Evolutionary conservation across 2,329 filamentous ascomycete genomes (phyloP), one percentile per base, ranked within the genome.

Genomic region (Fusarium globosum): DNA sequence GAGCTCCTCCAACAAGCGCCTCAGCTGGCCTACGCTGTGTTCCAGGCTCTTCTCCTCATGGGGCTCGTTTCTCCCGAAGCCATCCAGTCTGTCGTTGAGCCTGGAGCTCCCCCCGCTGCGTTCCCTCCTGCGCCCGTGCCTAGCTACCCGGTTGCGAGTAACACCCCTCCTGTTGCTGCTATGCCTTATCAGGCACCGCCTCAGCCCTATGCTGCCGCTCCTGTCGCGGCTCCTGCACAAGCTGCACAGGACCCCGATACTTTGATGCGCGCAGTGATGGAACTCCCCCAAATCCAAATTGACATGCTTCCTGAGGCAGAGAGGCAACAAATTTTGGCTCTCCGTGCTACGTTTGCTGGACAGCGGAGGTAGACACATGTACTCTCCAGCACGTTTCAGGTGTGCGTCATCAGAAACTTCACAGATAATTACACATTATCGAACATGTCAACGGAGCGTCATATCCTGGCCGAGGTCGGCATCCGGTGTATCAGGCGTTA

Each of bases 21-120:
- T 0, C 96, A 99, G 83, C 90, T 99, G 49, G 91, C 94, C 9
- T 98, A 97, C 79, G 96, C 96, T 65, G 93, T 98, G 74, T 98
- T 98, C 84, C 96, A 98, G 83, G 93, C 95, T 30, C 88, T 98
- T 15, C 89, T 98, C 5, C 90, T 98, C 42, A 96, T 98, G 90
- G 94, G 95, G 51, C 90, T 98, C 15, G 94, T 98, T 63, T 96
- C 96, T 65, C 93, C 94, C 20, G 91, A 92, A 77, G 91, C 95
- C 7, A 91, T 98, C 61, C 89, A 92, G 71, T 92, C 93, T 9
- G 94, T 98, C 36, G 88, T 98, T 60, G 93, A 97, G 79, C 83
- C 86, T 9, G 72, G 86, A 84, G 81, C 85, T 81, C 72, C 84
- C 36, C 82, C 83, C 7, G 76, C 81, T 18, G 78, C 77, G 15